Conservation (phyloP, 1,284 basidiomycete species). For the Golubevia pallescens region DNA sequence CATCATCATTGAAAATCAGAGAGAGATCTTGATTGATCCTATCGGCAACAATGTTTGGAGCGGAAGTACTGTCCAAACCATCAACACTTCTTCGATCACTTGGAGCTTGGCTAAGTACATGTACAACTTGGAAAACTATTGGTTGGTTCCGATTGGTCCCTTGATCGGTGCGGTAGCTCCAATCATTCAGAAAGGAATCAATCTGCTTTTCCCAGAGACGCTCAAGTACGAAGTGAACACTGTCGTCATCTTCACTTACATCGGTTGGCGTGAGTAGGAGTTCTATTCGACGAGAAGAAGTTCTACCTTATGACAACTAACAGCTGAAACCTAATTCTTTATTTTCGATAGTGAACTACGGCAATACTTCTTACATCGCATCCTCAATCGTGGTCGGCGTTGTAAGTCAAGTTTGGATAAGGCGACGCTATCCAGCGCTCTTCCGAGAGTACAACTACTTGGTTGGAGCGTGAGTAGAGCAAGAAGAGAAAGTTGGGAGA, state of each 20-base stretch:
- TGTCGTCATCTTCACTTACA: too few relatives aligned
- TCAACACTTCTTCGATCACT: constrained; percentile 27
- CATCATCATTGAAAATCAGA: constrained; percentile 15
- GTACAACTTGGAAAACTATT: constrained; percentile 7
- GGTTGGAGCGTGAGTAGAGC: constrained; percentile 67
- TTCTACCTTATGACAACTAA: too few relatives aligned
- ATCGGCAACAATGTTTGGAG: constrained; percentile 29
- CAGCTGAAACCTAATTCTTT: too few relatives aligned
- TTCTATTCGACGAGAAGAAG: too few relatives aligned
- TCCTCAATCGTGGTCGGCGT: constrained; percentile 16
- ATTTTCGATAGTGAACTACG: constrained; percentile 3
- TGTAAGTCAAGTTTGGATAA: constrained; percentile 8
- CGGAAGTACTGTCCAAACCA: constrained; percentile 27
- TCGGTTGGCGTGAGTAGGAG: too few relatives aligned
- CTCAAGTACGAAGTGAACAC: too few relatives aligned
- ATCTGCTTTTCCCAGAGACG: neutral
- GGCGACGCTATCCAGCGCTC: constrained; percentile 16
- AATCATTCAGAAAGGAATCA: neutral
- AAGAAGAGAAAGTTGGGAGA: too few relatives aligned
- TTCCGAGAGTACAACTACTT: constrained; percentile 76
- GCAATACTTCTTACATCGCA: constrained; percentile 18
- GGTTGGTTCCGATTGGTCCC: neutral
- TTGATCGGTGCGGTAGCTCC: neutral
- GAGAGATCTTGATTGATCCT: constrained; percentile 28
- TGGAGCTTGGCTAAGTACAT: constrained; percentile 34